Base-by-base conservation (phyloP, 257 asterid genomes). In the Rubia yunnanensis region DNA sequence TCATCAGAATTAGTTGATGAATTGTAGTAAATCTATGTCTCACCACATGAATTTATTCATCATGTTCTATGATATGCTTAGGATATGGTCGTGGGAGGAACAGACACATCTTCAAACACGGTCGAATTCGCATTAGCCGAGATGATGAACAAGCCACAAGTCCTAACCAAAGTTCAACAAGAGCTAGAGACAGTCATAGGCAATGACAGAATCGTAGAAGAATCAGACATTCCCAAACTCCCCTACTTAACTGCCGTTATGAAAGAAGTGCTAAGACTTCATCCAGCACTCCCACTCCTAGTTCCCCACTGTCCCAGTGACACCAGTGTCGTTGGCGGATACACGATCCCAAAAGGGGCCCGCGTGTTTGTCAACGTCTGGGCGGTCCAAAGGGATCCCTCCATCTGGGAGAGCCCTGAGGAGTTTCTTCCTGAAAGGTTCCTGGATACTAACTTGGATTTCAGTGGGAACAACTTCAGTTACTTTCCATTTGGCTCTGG, bases 51-150 rank as follows among this genome's bases (percentile, higher is more conserved):
- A n/a, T n/a, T n/a, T n/a, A 41, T 13, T 38, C 1, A 41, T 13
- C 1, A 7, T 15, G 52, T n/a, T 14, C 4, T 15, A 44, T 44
- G 52, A 44, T 44, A 20, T 44, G 9, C 7, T 15, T 72, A 87
- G 92, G 92, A 85, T 56, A 85, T 87, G 92, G 85, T 86, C 0
- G 89, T 85, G 1, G 95, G 89, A 15, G 95, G 96, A 38, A 85
- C 95, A 1, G 95, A 89, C 57, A 85, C 95, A 20, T 80, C 95
- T 36, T 76, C 96, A 11, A 89, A 81, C 79, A 38, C 84, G 0
- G 50, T 85, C 10, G 96, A 89, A 53, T 89, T 46, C 34, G 85
- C 94, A 32, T 31, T 89, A 70, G 88, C 95, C 0, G 96, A 89
- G 72, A 75, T 89, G 70, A 83, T 87, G 82, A 83, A 85, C 73